Percentiles rank a stretch among this genome's conserved stretches.
phyloP scores from a whole-genome alignment of 495 filamentous ascomycete genomes.

The Articulospora tetracladia region DNA sequence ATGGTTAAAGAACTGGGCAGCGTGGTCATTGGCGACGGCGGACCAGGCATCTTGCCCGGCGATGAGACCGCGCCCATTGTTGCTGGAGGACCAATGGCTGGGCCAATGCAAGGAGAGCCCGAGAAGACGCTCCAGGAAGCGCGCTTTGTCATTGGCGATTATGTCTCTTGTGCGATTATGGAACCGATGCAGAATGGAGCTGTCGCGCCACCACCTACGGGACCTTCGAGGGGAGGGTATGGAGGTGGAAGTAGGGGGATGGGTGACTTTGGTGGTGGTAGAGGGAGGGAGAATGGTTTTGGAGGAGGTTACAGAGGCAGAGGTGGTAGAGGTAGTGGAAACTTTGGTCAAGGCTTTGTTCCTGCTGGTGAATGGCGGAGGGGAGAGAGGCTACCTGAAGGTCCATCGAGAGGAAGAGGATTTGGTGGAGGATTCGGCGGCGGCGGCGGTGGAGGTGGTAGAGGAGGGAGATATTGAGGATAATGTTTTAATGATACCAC shows the following conservation, averaged over 20 bases:
- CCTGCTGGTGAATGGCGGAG: constrained; percentile 34
- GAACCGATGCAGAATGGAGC: constrained; percentile 70
- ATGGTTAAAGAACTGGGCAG: constrained; percentile 74
- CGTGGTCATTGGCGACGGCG: constrained; percentile 67
- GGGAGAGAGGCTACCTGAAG: constrained; percentile 32
- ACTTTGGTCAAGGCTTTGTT: constrained; percentile 27
- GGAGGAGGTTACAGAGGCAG: constrained; percentile 21
- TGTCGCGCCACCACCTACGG: constrained; percentile 51
- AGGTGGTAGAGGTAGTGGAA: constrained; percentile 31
- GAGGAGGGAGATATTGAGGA: constrained; percentile 16
- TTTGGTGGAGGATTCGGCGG: constrained; percentile 18
- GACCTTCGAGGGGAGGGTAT: constrained; percentile 35
- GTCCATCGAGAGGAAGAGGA: constrained; percentile 19
- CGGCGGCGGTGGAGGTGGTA: constrained; percentile 15
- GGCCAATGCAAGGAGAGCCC: constrained; percentile 28
- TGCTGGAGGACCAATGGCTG: constrained; percentile 20
- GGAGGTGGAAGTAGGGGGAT: constrained; percentile 34
- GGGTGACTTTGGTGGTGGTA: constrained; percentile 37
- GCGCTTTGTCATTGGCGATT: constrained; percentile 85
- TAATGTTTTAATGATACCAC: constrained; percentile 13
- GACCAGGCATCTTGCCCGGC: constrained; percentile 35
- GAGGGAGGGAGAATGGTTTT: constrained; percentile 27
- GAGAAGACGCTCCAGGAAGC: constrained; percentile 71
- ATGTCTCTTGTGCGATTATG: constrained; percentile 74
- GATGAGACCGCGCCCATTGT: constrained; percentile 26